Base-by-base conservation (phyloP, 306 rosid genomes). In the Argentina anserina region DNA sequence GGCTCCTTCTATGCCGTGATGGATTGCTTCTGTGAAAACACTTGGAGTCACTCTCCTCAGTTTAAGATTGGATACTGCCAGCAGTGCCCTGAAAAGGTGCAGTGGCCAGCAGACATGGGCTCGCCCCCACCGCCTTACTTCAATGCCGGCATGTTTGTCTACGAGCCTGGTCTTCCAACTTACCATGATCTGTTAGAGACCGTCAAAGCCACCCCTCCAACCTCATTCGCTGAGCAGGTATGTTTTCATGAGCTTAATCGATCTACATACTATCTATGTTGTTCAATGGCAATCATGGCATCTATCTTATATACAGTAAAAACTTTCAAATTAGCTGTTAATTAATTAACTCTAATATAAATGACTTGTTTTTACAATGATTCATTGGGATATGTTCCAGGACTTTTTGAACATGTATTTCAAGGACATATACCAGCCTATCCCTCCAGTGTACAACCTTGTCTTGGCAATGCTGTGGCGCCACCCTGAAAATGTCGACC, bases 21-120 rank as follows among this genome's bases (percentile, higher is more conserved):
- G 88, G 88, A 84, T 53, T 84, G 88, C 75, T 84, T 81, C 61
- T 84, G 88, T 46, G 88, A 84, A 79, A 81, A 84, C 64, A 72
- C 83, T 45, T 84, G 88, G 88, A 84, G 79, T 42, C 37, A 46
- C 43, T 71, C 81, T 25, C 81, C 81, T 9, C 85, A 81, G 41
- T 84, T 62, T 72, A 71, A 78, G 71, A 81, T 84, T 11, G 85
- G 88, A 7, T 84, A 84, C 81, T 84, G 88, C 88, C 88, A 84
- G 45, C 88, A 84, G 75, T 79, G 85, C 72, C 88, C 88, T 6
- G 78, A 84, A 10, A 78, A 36, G 71, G 85, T 81, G 25, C 53
- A 62, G 55, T 84, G 87, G 87, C 81, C 83, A 0, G 74, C 67
- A 18, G 72, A 81, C 49, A 12, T 81, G 76, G 88, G 83, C 20